A percentile compares a stretch with the other conserved stretches of the same genome.
Conservation (phyloP, 495 filamentous ascomycete species). For the Pyronema domesticum region DNA sequence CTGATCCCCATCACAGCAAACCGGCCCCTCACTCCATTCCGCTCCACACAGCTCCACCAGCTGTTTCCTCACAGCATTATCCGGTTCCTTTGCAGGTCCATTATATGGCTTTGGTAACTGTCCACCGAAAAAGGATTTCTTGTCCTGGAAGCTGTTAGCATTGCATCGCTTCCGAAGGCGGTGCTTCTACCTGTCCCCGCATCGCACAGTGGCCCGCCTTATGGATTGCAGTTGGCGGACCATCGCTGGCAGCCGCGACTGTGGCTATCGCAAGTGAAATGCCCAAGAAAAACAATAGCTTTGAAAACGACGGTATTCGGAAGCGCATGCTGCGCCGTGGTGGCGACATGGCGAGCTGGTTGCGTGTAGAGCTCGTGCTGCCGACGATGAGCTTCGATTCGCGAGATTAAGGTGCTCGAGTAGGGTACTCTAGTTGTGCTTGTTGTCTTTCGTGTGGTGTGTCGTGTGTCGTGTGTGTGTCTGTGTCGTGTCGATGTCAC, state of each 20-base stretch:
- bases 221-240: constrained; percentile 42
- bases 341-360: constrained; percentile 1
- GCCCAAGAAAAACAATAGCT: not conserved
- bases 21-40: constrained; percentile 61
- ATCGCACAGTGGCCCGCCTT: constrained; percentile 83
- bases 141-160: constrained; percentile 34
- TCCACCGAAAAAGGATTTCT: constrained; percentile 67
- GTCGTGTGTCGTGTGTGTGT: too few relatives aligned
- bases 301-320: not conserved
- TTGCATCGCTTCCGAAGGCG: not conserved
- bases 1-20: constrained; percentile 76
- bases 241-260: not conserved
- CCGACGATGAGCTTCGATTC: not conserved
- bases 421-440: not conserved
- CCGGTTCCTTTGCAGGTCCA: constrained; percentile 55
- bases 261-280: not conserved
- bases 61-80: constrained; percentile 47
- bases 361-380: not conserved
- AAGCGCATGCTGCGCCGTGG: not conserved
- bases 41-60: constrained; percentile 71
- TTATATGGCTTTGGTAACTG: constrained; percentile 93
- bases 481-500: too few relatives aligned
- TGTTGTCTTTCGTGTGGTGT: too few relatives aligned
- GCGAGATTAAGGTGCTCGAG: not conserved
- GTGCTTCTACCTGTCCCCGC: constrained; percentile 36